Evolutionary conservation across 345 rosid genomes (phyloP).

Genomic region (Citrus maxima): DNA sequence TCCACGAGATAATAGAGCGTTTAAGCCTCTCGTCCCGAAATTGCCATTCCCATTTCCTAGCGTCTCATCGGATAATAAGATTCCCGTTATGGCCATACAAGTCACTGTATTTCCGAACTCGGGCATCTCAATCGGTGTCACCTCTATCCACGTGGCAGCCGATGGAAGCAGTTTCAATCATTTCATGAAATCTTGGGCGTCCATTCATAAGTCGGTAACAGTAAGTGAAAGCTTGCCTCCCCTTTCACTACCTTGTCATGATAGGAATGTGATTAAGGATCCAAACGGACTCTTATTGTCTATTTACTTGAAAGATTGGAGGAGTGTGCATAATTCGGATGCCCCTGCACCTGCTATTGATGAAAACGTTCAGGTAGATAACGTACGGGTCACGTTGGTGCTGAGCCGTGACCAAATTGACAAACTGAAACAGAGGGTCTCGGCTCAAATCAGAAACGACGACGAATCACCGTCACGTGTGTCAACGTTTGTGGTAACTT

Average conservation of each 20-base stretch:
- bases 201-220: conserved; percentile 16
- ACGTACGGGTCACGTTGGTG: conserved; percentile 33
- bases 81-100: conserved; percentile 25
- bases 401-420: conserved; percentile 21
- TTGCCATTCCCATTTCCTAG: conserved; percentile 19
- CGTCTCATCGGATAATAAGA: not conserved
- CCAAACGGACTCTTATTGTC: conserved; percentile 19
- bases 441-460: conserved; percentile 1
- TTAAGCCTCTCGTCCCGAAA: conserved; percentile 26
- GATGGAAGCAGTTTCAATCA: conserved; percentile 32
- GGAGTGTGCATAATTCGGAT: conserved; percentile 6
- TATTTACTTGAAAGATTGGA: conserved; percentile 19
- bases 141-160: conserved; percentile 18
- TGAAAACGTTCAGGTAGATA: conserved; percentile 25
- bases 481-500: conserved; percentile 32
- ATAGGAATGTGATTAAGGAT: conserved; percentile 33
- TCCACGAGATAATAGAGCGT: conserved; percentile 18
- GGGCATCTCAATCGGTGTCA: conserved; percentile 37
- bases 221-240: not conserved
- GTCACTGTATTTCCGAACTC: conserved; percentile 32
- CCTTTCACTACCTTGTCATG: conserved; percentile 9
- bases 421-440: conserved; percentile 23
- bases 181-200: conserved; percentile 38
- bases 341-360: not conserved
- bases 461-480: not conserved